Percentiles rank a stretch among this genome's conserved stretches.
Conservation (phyloP, 768 basidiomycete species). For the Filobasidium floriforme region DNA sequence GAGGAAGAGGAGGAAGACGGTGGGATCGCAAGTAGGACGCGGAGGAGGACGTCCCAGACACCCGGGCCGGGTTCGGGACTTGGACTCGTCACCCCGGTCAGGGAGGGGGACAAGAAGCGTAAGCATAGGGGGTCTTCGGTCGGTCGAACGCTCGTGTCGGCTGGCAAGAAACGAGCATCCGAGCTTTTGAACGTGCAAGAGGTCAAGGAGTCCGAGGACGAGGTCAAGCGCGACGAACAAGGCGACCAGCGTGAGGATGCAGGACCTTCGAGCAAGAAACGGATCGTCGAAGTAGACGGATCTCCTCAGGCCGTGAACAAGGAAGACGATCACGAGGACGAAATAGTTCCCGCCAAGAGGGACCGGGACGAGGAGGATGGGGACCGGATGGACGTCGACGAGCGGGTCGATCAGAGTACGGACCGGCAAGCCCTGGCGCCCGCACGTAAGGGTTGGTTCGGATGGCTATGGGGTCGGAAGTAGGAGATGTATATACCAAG, state of each 20-base stretch:
- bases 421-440: neutral
- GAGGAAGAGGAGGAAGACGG: neutral
- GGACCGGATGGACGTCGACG: conserved; percentile 9
- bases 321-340: neutral
- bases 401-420: neutral
- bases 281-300: conserved; percentile 15
- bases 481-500: neutral
- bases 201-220: neutral
- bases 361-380: conserved; percentile 13
- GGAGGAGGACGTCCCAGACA: conserved; percentile 12
- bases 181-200: neutral
- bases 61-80: neutral
- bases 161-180: neutral
- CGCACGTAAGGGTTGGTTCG: conserved; percentile 11
- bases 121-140: neutral
- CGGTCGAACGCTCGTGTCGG: neutral
- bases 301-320: neutral
- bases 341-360: neutral
- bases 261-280: conserved; percentile 10
- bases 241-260: neutral
- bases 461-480: conserved; percentile 11
- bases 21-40: conserved; percentile 1
- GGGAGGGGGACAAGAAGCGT: neutral
- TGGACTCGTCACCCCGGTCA: neutral
- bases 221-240: neutral